Base-by-base conservation (phyloP, 2,329 filamentous ascomycete species). In the Aspergillus sp. region DNA sequence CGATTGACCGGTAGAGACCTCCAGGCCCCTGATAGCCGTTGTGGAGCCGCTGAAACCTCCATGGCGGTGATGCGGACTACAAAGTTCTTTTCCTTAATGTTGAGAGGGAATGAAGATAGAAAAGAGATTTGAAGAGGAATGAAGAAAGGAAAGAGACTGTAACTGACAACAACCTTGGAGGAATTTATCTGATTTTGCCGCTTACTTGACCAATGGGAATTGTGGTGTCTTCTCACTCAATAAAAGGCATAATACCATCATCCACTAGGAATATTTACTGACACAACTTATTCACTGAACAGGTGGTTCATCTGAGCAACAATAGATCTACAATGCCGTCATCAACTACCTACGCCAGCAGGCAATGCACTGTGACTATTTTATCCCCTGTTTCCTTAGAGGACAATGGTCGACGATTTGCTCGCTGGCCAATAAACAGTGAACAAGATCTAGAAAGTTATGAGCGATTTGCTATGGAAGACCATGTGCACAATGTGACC, bases 401-500 rank as follows among this genome's bases (percentile, higher is more conserved):
- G 7, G 33, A 12, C 33, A 9, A n/a, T 9, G 33, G 33, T 9
- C 33, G 33, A 12, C 10, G 32, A 34, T n/a, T 34, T 34, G 32
- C 32, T 34, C 32, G 32, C 32, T 10, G 33, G 33, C 33, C 33
- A 35, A 8, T 35, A 1, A 54, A 36, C 8, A 46, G 36, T 8
- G 38, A 46, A 9, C 29, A 46, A 5, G 38, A 35, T 10, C 19
- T 41, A n/a, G 30, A 42, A 19, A 29, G 28, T 9, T 41, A 45
- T 32, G 36, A 41, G 2, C 19, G 32, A 34, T 27, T 46, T 27
- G 8, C 29, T 3, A 12, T 46, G n/a, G 29, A 46, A 36, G 38
- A 46, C 2, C 38, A 46, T 41, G 44, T 46, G 9, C 36, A 46
- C 12, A 30, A 45, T 19, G 39, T 33, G 2, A 12, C 41, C 6